Conservation (phyloP, 1,139 yeast species). For the Blastobotrys proliferans region DNA sequence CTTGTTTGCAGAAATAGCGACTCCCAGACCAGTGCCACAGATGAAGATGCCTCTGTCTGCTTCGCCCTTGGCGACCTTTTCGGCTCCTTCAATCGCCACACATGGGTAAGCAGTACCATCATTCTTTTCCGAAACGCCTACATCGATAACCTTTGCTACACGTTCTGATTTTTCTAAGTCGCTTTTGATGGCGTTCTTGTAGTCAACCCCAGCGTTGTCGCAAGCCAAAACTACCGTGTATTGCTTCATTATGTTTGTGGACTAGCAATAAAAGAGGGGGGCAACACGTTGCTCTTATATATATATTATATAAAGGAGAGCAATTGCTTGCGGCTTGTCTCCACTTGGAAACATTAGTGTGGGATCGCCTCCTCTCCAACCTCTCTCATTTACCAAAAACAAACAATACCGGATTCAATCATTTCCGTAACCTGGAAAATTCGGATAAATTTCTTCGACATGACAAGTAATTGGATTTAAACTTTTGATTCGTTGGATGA, state of each 20-base stretch:
- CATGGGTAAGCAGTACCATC: constrained; percentile 40
- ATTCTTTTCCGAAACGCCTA: constrained; percentile 37
- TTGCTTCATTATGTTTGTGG: constrained; percentile 11
- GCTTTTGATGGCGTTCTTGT: constrained; percentile 39
- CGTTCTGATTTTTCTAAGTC: constrained; percentile 35
- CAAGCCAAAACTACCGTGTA: constrained; percentile 38
- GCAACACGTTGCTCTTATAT: too few relatives aligned
- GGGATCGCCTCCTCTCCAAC: too few relatives aligned
- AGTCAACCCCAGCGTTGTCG: constrained; percentile 46
- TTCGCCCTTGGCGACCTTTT: constrained; percentile 38
- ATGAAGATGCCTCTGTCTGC: constrained; percentile 44
- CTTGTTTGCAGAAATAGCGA: constrained; percentile 46
- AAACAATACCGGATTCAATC: too few relatives aligned
- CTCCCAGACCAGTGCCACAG: constrained; percentile 49
- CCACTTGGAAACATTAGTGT: too few relatives aligned
- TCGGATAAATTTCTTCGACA: too few relatives aligned
- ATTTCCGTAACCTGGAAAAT: too few relatives aligned
- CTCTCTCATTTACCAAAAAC: too few relatives aligned
- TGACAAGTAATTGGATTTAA: too few relatives aligned
- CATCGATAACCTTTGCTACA: constrained; percentile 40
- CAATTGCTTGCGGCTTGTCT: too few relatives aligned
- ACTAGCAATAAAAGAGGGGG: too few relatives aligned
- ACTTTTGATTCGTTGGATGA: too few relatives aligned
- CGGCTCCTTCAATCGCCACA: constrained; percentile 44
- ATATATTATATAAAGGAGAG: too few relatives aligned